Evolutionary conservation across 108 stramenopile genomes (phyloP).

Genomic region (Discostella pseudostelligera): DNA sequence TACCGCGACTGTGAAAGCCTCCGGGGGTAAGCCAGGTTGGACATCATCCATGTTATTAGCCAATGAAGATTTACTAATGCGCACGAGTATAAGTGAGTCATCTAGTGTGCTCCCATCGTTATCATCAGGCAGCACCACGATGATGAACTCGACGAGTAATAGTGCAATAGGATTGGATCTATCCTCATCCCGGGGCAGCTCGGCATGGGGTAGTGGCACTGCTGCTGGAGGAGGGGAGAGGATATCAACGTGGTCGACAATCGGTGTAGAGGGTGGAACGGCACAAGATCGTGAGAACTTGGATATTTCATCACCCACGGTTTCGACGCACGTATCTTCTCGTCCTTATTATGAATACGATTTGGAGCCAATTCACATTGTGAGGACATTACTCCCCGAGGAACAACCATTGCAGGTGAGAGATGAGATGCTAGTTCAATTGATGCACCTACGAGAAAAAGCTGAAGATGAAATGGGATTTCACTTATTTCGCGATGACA

Average conservation of each 20-base stretch:
- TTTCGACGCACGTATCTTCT: not conserved
- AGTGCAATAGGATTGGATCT: slow-evolving; percentile 37
- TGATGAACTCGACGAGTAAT: not conserved
- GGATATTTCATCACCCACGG: not conserved
- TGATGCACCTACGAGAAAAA: slow-evolving; percentile 13
- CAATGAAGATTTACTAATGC: not conserved
- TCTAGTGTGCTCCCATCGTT: too few relatives aligned
- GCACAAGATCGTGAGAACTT: not conserved
- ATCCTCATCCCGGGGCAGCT: slow-evolving; percentile 30
- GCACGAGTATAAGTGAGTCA: too few relatives aligned
- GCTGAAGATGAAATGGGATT: slow-evolving; percentile 50
- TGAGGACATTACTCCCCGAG: slow-evolving; percentile 44
- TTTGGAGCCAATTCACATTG: slow-evolving; percentile 40
- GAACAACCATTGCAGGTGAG: slow-evolving; percentile 45
- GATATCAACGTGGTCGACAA: not conserved
- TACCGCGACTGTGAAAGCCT: slow-evolving; percentile 29
- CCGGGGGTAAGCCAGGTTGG: slow-evolving; percentile 15
- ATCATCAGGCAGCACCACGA: too few relatives aligned
- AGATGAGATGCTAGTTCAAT: slow-evolving; percentile 37
- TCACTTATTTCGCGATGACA: slow-evolving; percentile 7
- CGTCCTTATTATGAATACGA: slow-evolving; percentile 24
- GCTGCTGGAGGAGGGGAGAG: slow-evolving; percentile 4
- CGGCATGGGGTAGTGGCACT: not conserved
- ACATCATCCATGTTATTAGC: not conserved
- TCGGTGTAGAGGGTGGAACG: slow-evolving; percentile 6